A percentile compares a stretch with the other conserved stretches of the same genome.
Conservation (phyloP, 495 filamentous ascomycete genomes). For the Aspergillus kassunensis region DNA sequence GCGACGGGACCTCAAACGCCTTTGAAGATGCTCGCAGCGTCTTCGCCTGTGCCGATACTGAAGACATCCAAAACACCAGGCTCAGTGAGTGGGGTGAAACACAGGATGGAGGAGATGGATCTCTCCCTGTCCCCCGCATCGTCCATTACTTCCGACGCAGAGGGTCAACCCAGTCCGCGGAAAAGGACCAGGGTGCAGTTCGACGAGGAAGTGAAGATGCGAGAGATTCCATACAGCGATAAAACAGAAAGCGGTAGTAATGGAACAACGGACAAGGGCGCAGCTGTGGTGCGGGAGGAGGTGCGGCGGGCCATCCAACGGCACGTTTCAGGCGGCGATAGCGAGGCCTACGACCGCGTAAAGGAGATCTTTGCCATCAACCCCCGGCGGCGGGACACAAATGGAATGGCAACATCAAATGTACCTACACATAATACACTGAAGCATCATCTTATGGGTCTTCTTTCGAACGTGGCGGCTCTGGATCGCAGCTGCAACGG, state of each 20-base stretch:
- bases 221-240: conserved; percentile 20
- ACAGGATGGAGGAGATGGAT: conserved; percentile 41
- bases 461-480: conserved; percentile 67
- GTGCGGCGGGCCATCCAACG: conserved; percentile 73
- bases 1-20: conserved; percentile 25
- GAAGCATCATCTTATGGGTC: conserved; percentile 69
- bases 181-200: conserved; percentile 73
- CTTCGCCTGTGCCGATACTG: conserved; percentile 41
- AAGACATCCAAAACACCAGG: conserved; percentile 33
- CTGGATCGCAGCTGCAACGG: conserved; percentile 70
- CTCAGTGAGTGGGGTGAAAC: conserved; percentile 27
- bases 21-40: conserved; percentile 32
- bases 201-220: conserved; percentile 64
- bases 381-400: conserved; percentile 38
- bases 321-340: conserved; percentile 54
- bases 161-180: conserved; percentile 40
- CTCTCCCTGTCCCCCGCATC: conserved; percentile 35
- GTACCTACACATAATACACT: conserved; percentile 52
- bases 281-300: conserved; percentile 61
- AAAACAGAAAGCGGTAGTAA: conserved; percentile 5
- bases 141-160: conserved; percentile 32
- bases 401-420: conserved; percentile 35
- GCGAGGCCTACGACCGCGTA: conserved; percentile 66
- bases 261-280: conserved; percentile 54
- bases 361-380: conserved; percentile 61